A percentile compares a stretch with the other conserved stretches of the same genome.
Evolutionary conservation across 129 eudicot species (phyloP).

Genomic region (Logfia minima): DNA sequence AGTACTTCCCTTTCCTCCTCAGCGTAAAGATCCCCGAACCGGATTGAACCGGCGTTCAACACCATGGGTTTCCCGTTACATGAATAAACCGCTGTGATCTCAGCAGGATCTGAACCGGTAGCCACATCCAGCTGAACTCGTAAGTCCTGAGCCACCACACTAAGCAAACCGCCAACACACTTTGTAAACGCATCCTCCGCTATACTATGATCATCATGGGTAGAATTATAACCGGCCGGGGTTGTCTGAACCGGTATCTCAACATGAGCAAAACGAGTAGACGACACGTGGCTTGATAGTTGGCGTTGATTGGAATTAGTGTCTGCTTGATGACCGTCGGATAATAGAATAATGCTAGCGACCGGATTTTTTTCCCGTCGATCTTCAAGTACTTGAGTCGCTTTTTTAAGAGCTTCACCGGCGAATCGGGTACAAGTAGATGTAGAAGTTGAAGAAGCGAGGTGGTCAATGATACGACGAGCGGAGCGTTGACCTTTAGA

Average conservation of each 20-base stretch:
- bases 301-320: conserved; percentile 28
- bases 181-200: conserved; percentile 56
- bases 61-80: conserved; percentile 52
- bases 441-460: conserved; percentile 7
- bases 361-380: conserved; percentile 87
- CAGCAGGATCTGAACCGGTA: conserved; percentile 80
- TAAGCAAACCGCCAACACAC: conserved; percentile 77
- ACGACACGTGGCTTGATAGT: conserved; percentile 41
- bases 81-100: conserved; percentile 72
- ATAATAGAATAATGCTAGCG: conserved; percentile 65
- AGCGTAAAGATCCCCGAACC: conserved; percentile 76
- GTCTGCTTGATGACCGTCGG: conserved; percentile 73
- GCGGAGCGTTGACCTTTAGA: conserved; percentile 76
- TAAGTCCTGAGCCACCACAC: conserved; percentile 85
- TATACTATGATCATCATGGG: not conserved
- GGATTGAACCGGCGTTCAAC: conserved; percentile 45
- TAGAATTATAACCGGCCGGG: conserved; percentile 10
- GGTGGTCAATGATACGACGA: conserved; percentile 72
- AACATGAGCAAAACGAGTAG: conserved; percentile 78
- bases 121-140: conserved; percentile 55
- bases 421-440: conserved; percentile 27
- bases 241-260: conserved; percentile 74
- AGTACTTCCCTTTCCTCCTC: conserved; percentile 82
- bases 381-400: conserved; percentile 77
- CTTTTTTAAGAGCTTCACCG: conserved; percentile 65